These are phyloP conservation scores for Ploettnerulaceae sp. DNA, from an alignment of 2,329 filamentous ascomycete genomes.

Conservation along the genomic window DNA sequence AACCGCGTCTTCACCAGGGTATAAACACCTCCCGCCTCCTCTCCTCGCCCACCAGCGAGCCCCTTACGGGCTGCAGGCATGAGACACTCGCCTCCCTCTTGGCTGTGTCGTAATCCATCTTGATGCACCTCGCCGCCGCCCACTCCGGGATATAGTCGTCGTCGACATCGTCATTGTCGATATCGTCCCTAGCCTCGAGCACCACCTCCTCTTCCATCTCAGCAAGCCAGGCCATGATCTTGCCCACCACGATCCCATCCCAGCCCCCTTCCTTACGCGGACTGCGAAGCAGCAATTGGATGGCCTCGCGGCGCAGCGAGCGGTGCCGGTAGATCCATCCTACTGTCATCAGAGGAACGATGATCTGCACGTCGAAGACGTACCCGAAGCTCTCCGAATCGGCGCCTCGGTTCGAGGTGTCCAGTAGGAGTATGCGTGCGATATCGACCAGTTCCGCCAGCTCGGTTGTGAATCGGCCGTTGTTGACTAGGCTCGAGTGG, in stretches of 20 bases:
- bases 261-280: conserved; percentile 22
- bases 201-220: conserved; percentile 21
- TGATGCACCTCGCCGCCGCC: conserved; percentile 19
- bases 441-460: conserved; percentile 20
- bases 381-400: background rate
- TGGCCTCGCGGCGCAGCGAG: conserved; percentile 17
- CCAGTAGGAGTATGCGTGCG: conserved; percentile 14
- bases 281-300: conserved; percentile 20
- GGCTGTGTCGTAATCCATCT: conserved; percentile 20
- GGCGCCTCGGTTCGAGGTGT: conserved; percentile 2
- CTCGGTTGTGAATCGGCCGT: conserved; percentile 10
- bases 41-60: conserved; percentile 13
- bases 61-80: conserved; percentile 21
- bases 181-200: conserved; percentile 10
- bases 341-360: conserved; percentile 24
- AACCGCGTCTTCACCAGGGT: conserved; percentile 23
- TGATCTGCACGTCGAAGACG: conserved; percentile 25
- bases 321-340: conserved; percentile 25
- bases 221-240: conserved; percentile 23
- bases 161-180: no score
- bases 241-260: conserved; percentile 23
- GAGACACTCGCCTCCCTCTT: conserved; percentile 16
- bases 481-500: conserved; percentile 14
- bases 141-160: conserved; percentile 20
- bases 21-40: conserved; percentile 16